phyloP scores from a whole-genome alignment of 2,329 filamentous ascomycete genomes.

The Colletotrichum spinosum region DNA sequence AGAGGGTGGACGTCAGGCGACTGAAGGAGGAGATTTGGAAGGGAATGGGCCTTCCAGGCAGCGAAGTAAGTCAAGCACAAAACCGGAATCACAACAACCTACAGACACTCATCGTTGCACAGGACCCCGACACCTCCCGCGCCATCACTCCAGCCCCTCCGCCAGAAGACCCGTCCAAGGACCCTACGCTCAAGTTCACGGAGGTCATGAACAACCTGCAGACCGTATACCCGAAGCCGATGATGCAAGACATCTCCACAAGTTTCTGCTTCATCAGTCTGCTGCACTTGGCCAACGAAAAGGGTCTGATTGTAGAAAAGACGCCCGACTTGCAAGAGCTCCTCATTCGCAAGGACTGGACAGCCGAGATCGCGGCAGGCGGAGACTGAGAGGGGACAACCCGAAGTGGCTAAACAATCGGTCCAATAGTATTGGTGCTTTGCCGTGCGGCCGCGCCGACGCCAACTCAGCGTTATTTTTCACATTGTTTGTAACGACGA shows the following conservation, averaged over 20 bases:
- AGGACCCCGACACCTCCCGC: constrained; percentile 35
- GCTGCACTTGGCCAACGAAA: constrained; percentile 92
- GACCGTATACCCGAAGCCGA: constrained; percentile 84
- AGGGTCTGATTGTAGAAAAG: constrained; percentile 82
- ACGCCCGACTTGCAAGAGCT: constrained; percentile 69
- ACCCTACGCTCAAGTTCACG: constrained; percentile 82
- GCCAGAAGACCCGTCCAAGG: constrained; percentile 50
- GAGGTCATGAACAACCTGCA: constrained; percentile 91
- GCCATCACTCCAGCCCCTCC: constrained; percentile 42
- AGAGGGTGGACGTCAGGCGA: constrained; percentile 77
- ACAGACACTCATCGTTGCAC: background rate
- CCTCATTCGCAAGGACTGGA: constrained; percentile 71
- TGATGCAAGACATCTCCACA: constrained; percentile 95
- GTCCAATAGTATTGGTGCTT: background rate
- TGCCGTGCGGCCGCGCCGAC: background rate
- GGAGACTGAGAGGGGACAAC: constrained; percentile 43
- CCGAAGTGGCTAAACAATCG: background rate
- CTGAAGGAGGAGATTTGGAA: constrained; percentile 79
- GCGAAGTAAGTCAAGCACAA: constrained; percentile 53
- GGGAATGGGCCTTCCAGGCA: constrained; percentile 65
- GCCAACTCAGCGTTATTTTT: constrained; percentile 1
- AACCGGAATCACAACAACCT: background rate
- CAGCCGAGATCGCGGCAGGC: constrained; percentile 65
- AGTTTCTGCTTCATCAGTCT: constrained; percentile 94
- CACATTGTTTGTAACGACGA: constrained; percentile 23